Evolutionary conservation across 1,284 basidiomycete species (phyloP).

Genomic region (Irpex rosettiformis): DNA sequence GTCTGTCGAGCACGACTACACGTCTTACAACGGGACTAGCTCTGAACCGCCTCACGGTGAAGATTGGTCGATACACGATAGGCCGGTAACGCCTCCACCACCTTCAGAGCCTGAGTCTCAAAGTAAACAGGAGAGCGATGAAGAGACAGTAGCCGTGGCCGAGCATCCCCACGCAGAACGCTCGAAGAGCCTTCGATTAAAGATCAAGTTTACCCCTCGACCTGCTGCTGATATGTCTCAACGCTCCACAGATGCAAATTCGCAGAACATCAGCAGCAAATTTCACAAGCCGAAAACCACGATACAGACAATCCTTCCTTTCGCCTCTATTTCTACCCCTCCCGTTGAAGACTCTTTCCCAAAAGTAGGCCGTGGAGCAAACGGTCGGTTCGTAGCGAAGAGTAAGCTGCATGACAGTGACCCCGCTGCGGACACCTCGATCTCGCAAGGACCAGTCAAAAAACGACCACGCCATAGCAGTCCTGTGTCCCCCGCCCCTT

Average conservation of each 20-base stretch:
- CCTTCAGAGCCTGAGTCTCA: conserved; percentile 1
- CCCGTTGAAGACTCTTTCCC: conserved; percentile 6
- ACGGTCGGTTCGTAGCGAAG: conserved; percentile 21
- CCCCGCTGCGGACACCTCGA: conserved; percentile 8
- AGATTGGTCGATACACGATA: conserved; percentile 7
- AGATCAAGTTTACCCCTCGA: conserved; percentile 32
- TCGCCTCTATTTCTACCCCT: background rate
- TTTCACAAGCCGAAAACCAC: conserved; percentile 2
- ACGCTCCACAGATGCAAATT: conserved; percentile 14
- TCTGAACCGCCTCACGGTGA: conserved; percentile 4
- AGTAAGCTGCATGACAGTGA: conserved; percentile 13
- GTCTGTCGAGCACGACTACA: conserved; percentile 10
- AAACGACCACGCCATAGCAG: conserved; percentile 23
- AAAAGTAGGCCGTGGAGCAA: conserved; percentile 13
- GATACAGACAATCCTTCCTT: background rate
- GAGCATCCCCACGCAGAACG: conserved; percentile 22
- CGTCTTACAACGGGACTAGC: background rate
- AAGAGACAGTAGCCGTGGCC: conserved; percentile 27
- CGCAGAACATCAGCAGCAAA: conserved; percentile 1
- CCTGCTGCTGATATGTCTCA: conserved; percentile 13
- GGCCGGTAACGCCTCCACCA: background rate
- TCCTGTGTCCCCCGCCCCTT: conserved; percentile 9
- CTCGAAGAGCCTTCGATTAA: conserved; percentile 36
- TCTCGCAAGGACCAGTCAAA: conserved; percentile 15
- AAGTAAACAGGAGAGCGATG: conserved; percentile 19